Conservation (phyloP, 208 protist genomes). For the Crithidia sp. region DNA sequence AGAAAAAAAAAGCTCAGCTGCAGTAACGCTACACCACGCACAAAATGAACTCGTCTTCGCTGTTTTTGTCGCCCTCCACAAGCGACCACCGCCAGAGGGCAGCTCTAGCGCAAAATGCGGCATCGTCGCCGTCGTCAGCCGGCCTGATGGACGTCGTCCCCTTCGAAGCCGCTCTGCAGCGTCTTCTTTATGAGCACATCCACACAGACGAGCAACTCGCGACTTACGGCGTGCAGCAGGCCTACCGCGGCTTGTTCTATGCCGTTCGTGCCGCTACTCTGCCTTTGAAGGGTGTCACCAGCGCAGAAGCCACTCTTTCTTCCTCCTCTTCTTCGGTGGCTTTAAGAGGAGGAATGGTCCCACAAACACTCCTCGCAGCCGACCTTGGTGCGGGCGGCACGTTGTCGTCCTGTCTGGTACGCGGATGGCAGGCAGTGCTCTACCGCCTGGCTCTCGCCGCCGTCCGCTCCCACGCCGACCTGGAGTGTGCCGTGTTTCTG, state of each 20-base stretch:
- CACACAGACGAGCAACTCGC: slow-evolving; percentile 64
- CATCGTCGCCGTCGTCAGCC: slow-evolving; percentile 2
- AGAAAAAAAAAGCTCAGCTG: neutral
- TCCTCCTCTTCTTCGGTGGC: neutral
- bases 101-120: neutral
- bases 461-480: slow-evolving; percentile 17
- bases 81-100: neutral
- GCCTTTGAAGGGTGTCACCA: neutral
- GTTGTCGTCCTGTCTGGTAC: slow-evolving; percentile 15
- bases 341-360: too few species aligned
- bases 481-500: slow-evolving; percentile 55
- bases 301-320: neutral
- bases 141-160: slow-evolving; percentile 47
- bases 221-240: slow-evolving; percentile 76
- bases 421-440: slow-evolving; percentile 51
- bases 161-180: slow-evolving; percentile 66
- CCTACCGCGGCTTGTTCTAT: slow-evolving; percentile 62
- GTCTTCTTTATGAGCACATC: slow-evolving; percentile 54
- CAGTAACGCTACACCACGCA: neutral
- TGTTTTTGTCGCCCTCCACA: slow-evolving; percentile 11
- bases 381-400: too few species aligned
- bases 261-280: slow-evolving; percentile 40
- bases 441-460: slow-evolving; percentile 48
- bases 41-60: neutral
- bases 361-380: too few species aligned